phyloP scores from a whole-genome alignment of 139 green algal genomes.

The Chlorella sorokiniana region DNA sequence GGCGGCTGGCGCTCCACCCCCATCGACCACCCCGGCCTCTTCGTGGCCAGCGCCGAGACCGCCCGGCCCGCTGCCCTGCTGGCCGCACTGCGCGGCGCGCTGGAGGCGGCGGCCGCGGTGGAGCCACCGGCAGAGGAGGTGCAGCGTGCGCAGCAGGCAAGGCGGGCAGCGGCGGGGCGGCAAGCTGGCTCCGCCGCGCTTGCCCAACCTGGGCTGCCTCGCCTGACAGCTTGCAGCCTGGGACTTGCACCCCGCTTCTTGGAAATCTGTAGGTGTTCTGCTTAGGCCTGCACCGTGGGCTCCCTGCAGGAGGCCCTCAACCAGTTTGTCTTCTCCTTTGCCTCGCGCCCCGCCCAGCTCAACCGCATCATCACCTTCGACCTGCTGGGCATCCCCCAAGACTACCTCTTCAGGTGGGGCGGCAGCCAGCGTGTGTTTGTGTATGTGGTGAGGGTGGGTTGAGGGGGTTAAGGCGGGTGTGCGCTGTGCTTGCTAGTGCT shows the following conservation, averaged over 20 bases:
- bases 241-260: no score
- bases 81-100: constrained; percentile 22
- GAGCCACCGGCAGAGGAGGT: background rate
- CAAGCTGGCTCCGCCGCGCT: no score
- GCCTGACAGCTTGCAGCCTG: no score
- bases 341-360: constrained; percentile 62
- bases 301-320: constrained; percentile 71
- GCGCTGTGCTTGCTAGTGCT: no score
- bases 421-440: background rate
- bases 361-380: constrained; percentile 61
- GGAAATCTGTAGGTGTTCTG: no score
- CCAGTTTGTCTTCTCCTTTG: constrained; percentile 87
- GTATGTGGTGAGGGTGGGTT: no score
- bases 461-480: no score
- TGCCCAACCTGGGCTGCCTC: no score
- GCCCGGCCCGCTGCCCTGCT: constrained; percentile 56
- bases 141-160: constrained; percentile 12
- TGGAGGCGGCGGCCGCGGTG: constrained; percentile 20
- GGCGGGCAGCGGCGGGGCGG: background rate
- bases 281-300: background rate
- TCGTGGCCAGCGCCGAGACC: constrained; percentile 72
- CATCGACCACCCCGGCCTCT: constrained; percentile 74
- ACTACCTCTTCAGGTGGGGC: constrained; percentile 67
- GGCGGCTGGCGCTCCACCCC: constrained; percentile 68
- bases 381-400: constrained; percentile 73